Base-by-base conservation (phyloP, 2,329 filamentous ascomycete species). In the Aspergillus ustus region DNA sequence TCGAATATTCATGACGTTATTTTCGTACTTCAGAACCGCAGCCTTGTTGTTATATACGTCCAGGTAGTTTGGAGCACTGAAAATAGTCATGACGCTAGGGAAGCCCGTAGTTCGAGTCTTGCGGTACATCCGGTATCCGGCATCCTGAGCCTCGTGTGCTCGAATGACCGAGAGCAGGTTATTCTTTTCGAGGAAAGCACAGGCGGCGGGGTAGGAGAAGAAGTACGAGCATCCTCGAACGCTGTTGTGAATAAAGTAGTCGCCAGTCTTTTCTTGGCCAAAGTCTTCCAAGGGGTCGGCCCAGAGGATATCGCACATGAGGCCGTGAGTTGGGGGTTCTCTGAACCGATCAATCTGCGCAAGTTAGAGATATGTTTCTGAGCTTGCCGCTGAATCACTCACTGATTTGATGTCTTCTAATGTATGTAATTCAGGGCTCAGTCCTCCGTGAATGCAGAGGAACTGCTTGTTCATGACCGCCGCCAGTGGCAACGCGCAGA, bases 401-500 rank as follows among this genome's bases (percentile, higher is more conserved):
- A 95, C 92, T 75, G 84, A 91, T 83, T 94, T 93, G 70, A 99
- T 81, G 72, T 99, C 95, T 70, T 99, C 95, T 57, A 99, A 84
- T 4, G 94, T 97, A 78, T 98, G 94, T 65, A 99, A 82, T 79
- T 99, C 95, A 7, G 95, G 95, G 77, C 93, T 97, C 70, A 99
- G 83, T 66, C 95, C 95, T 73, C 95, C 95, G 77, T 99, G 95
- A 71, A 99, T 98, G 77, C 95, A 99, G 69, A 99, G 83, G 80
- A 99, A 99, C 79, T 99, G 95, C 84, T 99, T 99, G 87, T 99
- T 99, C 95, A 99, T 99, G 69, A 99, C 89, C 29, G 95, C 95
- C 60, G 95, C 95, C 70, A 99, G 83, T 31, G 95, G 95, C 66
- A 99, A 83, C 66, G 90, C 86, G 82, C 95, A 99, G 85, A 99